Conservation (phyloP, 257 asterid species). For the Solanum medicagineum region DNA sequence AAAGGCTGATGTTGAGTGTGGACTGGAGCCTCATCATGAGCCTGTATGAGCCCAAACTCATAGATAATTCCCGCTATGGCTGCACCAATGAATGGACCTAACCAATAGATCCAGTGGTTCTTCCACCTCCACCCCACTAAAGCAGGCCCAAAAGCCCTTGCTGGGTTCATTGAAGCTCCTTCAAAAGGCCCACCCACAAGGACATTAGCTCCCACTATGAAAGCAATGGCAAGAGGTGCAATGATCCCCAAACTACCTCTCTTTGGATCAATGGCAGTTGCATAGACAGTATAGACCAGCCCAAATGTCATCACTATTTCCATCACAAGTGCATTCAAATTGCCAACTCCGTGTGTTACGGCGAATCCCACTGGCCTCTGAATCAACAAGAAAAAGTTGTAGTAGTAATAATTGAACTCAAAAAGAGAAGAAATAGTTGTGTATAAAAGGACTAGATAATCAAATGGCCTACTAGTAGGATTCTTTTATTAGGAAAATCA, state of each 20-base stretch:
- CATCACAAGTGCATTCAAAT: slow-evolving; percentile 50
- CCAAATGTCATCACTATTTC: slow-evolving; percentile 76
- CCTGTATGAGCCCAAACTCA: slow-evolving; percentile 61
- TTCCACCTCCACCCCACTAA: slow-evolving; percentile 93
- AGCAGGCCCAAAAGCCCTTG: slow-evolving; percentile 86
- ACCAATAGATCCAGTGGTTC: slow-evolving; percentile 87
- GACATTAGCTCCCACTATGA: slow-evolving; percentile 76
- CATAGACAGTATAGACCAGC: slow-evolving; percentile 63
- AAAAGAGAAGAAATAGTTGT: neutral
- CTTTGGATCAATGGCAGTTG: slow-evolving; percentile 79
- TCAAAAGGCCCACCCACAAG: slow-evolving; percentile 88
- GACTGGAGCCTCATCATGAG: slow-evolving; percentile 19
- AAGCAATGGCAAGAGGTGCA: slow-evolving; percentile 86
- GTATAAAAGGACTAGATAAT: neutral
- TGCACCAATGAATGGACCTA: slow-evolving; percentile 86
- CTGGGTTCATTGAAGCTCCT: slow-evolving; percentile 93
- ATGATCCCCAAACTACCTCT: slow-evolving; percentile 69
- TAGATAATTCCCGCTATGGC: slow-evolving; percentile 58
- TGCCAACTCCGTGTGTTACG: slow-evolving; percentile 57
- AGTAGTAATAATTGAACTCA: neutral
- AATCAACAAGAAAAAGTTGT: neutral
- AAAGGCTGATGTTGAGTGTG: slow-evolving; percentile 78
- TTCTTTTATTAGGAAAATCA: neutral
- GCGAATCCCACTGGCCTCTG: slow-evolving; percentile 82
- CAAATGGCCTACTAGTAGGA: neutral